A percentile compares a stretch with the other conserved stretches of the same genome.
phyloP scores from a whole-genome alignment of 352 stramenopile genomes.

The Globisporangium parvum region DNA sequence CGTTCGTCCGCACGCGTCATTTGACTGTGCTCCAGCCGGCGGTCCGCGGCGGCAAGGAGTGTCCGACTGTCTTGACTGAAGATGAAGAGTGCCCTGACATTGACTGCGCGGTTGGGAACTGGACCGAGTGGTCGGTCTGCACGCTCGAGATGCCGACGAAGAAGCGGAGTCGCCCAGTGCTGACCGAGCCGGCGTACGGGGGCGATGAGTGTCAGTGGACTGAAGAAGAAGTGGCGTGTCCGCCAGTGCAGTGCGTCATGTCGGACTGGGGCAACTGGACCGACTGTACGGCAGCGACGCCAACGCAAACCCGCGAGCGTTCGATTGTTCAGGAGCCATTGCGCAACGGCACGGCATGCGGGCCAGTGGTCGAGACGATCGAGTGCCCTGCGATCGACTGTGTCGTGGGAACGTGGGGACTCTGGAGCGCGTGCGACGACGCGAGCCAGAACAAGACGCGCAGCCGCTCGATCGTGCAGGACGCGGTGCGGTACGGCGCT shows the following conservation, averaged over 20 bases:
- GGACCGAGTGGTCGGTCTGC: conserved; percentile 32
- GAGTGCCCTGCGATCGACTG: conserved; percentile 41
- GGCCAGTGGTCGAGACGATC: conserved; percentile 18
- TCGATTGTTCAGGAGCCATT: conserved; percentile 26
- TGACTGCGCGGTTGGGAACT: conserved; percentile 32
- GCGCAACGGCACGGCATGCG: conserved; percentile 30
- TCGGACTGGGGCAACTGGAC: conserved; percentile 39
- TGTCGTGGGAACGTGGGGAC: conserved; percentile 24
- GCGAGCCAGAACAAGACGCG: conserved; percentile 21
- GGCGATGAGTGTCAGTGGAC: conserved; percentile 27
- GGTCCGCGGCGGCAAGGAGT: conserved; percentile 29
- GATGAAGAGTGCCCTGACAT: conserved; percentile 27
- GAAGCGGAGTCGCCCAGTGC: conserved; percentile 21
- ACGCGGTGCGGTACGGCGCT: conserved; percentile 22
- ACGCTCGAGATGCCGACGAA: conserved; percentile 20
- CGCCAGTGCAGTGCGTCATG: conserved; percentile 34
- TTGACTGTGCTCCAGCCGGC: conserved; percentile 32
- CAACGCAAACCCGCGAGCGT: conserved; percentile 33
- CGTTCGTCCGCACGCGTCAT: conserved; percentile 30
- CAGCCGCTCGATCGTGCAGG: conserved; percentile 16
- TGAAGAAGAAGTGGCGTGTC: conserved; percentile 28
- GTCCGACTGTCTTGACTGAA: conserved; percentile 28
- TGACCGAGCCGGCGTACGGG: conserved; percentile 17
- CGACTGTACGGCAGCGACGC: conserved; percentile 34
- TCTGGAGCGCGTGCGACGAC: conserved; percentile 26